A percentile compares a stretch with the other conserved stretches of the same genome.
phyloP scores from a whole-genome alignment of 2,329 filamentous ascomycete genomes.

The Sporothrix protearum region DNA sequence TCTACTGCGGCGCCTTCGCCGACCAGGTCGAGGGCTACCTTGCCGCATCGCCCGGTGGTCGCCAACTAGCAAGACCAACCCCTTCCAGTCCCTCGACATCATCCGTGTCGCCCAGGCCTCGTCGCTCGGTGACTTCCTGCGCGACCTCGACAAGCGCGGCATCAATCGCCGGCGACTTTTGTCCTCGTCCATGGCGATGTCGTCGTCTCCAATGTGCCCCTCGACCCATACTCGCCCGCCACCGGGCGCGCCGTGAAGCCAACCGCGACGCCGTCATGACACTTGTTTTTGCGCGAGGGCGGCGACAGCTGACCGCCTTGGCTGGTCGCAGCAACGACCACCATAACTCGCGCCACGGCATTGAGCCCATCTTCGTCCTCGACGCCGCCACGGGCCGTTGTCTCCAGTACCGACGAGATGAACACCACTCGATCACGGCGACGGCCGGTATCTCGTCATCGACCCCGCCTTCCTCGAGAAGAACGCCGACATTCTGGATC shows the following conservation, averaged over 20 bases:
- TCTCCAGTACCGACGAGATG: slow-evolving; percentile 89
- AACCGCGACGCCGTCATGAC: slow-evolving; percentile 99
- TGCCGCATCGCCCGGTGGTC: slow-evolving; percentile 68
- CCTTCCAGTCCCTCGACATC: slow-evolving; percentile 78
- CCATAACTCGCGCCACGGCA: slow-evolving; percentile 74
- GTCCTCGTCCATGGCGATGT: slow-evolving; percentile 89
- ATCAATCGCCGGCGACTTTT: slow-evolving; percentile 87
- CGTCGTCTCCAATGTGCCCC: slow-evolving; percentile 80
- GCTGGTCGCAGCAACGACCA: slow-evolving; percentile 59
- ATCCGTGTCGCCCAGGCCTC: slow-evolving; percentile 78
- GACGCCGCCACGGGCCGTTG: slow-evolving; percentile 77
- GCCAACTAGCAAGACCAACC: slow-evolving; percentile 50
- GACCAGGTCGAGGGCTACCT: slow-evolving; percentile 87
- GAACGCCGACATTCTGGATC: slow-evolving; percentile 66
- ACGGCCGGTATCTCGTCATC: slow-evolving; percentile 63
- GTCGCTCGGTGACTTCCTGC: slow-evolving; percentile 89
- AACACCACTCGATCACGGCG: slow-evolving; percentile 56
- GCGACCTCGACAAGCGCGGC: slow-evolving; percentile 82
- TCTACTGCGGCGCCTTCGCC: slow-evolving; percentile 86
- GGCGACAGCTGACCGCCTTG: slow-evolving; percentile 47
- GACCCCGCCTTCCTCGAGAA: slow-evolving; percentile 72
- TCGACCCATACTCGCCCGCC: slow-evolving; percentile 77
- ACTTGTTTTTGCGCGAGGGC: slow-evolving; percentile 77
- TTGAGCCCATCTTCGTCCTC: slow-evolving; percentile 80
- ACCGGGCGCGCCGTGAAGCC: slow-evolving; percentile 73